Base-by-base conservation (phyloP, 1,139 yeast species). In the Sugiyamaella novakii region DNA sequence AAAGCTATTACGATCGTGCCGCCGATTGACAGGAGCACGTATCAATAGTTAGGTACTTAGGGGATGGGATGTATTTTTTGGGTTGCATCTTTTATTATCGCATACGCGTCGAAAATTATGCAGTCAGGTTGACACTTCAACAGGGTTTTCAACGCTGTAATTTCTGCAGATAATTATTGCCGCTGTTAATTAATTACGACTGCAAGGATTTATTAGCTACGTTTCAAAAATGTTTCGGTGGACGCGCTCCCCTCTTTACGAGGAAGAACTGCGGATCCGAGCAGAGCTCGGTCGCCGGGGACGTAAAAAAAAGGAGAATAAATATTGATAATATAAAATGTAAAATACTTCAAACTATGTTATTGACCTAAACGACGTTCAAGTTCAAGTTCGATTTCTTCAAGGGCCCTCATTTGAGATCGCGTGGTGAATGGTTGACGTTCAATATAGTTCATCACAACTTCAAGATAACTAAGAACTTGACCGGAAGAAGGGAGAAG, bases 401-500 rank as follows among this genome's bases (percentile, higher is more conserved):
- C 51, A 17, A 48, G 31, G 5, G 51, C 47, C 17, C 51, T 34
- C 51, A 48, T 48, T 25, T 48, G 51, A 4, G 47, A 18, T 8
- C 51, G 44, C 29, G 46, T 48, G 21, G 51, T 43, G 38, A 28
- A 33, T 10, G 28, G 30, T 17, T 43, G 47, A 22, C 51, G 47
- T 27, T 48, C 51, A 12, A 48, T 25, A 28, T 19, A 48, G n/a
- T 24, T 25, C 51, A 43, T 43, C 18, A 48, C 31, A 6, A 48
- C 42, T 27, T 48, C 47, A 15, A 48, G 42, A 37, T 48, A 43
- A 35, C 48, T 34, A 24, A 43, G 42, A 3, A 48, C 38, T 28
- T 43, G 47, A 24, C 29, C 47, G 5, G 51, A 12, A 2, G 44
- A 21, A n/a, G 51, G 51, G 21, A 42, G 36, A 6, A 48, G 43